Percentiles rank a stretch among this genome's conserved stretches.
Evolutionary conservation across 306 rosid species (phyloP).

Genomic region (Lupinus albus): DNA sequence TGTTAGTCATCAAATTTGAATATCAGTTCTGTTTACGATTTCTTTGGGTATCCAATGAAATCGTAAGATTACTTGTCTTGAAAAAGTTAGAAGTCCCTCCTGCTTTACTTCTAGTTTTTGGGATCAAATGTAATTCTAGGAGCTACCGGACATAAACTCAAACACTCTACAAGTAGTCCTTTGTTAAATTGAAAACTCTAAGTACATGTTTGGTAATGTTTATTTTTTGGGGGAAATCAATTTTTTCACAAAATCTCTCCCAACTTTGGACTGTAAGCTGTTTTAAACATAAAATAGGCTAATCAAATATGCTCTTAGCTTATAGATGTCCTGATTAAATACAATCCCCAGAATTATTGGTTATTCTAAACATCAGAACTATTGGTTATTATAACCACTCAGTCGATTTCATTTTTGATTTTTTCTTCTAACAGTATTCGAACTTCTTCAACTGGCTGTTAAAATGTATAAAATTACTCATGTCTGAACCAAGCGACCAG

Average conservation of each 20-base stretch:
- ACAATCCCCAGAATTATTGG: not conserved
- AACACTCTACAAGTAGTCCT: not conserved
- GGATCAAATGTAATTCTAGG: not conserved
- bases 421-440: conserved; percentile 67
- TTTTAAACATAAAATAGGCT: too few species aligned
- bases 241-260: too few species aligned
- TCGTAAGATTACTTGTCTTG: conserved; percentile 7
- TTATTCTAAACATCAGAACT: not conserved
- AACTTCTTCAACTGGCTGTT: conserved; percentile 98
- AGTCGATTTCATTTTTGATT: conserved; percentile 33
- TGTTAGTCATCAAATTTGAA: conserved; percentile 13
- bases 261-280: too few species aligned
- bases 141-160: not conserved
- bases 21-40: conserved; percentile 1
- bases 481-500: conserved; percentile 96
- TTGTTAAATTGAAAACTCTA: conserved; percentile 1
- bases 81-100: conserved; percentile 3
- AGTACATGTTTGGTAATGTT: too few species aligned
- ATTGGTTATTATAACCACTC: not conserved
- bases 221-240: too few species aligned
- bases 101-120: conserved; percentile 4
- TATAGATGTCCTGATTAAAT: conserved; percentile 12
- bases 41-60: too few species aligned
- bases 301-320: not conserved
- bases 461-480: conserved; percentile 81